These are phyloP conservation scores for Cryptococcus sp. DNA, from an alignment of 1,284 basidiomycete genomes.

Conservation along the genomic window DNA sequence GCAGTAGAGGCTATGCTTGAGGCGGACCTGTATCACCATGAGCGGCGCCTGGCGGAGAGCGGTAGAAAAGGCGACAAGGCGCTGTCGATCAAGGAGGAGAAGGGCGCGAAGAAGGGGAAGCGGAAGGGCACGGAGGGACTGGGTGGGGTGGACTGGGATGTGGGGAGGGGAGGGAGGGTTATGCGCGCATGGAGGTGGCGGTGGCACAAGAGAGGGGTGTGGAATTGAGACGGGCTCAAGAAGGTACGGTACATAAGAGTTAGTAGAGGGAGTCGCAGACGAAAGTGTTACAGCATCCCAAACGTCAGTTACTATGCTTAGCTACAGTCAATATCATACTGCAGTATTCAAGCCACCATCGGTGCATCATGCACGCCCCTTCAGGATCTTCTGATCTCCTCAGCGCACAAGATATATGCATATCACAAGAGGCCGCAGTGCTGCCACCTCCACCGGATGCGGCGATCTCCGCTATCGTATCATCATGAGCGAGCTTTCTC, in stretches of 20 bases:
- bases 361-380: too few relatives aligned
- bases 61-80: not conserved
- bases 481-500: not conserved
- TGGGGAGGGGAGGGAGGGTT: constrained; percentile 26
- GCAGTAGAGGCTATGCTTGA: constrained; percentile 30
- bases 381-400: too few relatives aligned
- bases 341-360: too few relatives aligned
- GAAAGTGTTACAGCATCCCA: not conserved
- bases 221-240: not conserved
- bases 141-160: constrained; percentile 34
- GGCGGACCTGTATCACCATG: not conserved
- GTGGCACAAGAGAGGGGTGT: not conserved
- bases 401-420: not conserved
- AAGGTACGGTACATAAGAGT: not conserved
- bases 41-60: not conserved
- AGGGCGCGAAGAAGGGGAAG: not conserved
- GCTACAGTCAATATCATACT: too few relatives aligned
- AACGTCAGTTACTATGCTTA: not conserved
- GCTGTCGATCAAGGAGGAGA: not conserved
- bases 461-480: not conserved
- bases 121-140: not conserved
- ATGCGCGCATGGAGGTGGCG: constrained; percentile 38
- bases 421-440: too few relatives aligned
- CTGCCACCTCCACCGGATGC: not conserved
- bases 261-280: not conserved